Base-by-base conservation (phyloP, 345 rosid species). In the Eucalyptus pumila region DNA sequence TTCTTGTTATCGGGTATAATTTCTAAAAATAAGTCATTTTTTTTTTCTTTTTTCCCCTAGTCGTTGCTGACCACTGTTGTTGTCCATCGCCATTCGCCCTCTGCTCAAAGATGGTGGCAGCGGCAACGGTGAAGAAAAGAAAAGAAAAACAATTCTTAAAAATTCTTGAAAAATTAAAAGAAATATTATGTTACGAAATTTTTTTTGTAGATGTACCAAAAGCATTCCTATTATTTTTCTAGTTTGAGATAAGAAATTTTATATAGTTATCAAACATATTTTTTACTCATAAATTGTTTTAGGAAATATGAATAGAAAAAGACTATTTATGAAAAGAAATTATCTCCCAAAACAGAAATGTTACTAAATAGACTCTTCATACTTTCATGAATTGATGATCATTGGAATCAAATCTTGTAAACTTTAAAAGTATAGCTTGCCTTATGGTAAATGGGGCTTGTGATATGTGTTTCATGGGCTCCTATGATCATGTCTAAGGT, bases 261-360 rank as follows among this genome's bases (percentile, higher is more conserved):
- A 21, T 3, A 52, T 52, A 52, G 0, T 52, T 52, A 52, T 0
- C 0, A 52, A 52, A 52, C 1, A 0, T 1, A 2, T 19, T 8
- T 52, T 52, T 52, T 19, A 52, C 0, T 52, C 1, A 21, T 19
- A 21, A 21, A 52, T 8, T 19, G 0, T 52, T 21, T 0, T 52
- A 8, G 58, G 0, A 1, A 52, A 0, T 52, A 52, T 0, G 8
- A 52, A 52, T 52, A 19, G 0, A 52, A 52, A 56, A 9, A 23
- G 0, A 2, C 1, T 10, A 24, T 56, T 56, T 24, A 1, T 56
- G 0, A 56, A 56, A 10, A 2, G 6, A 0, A 56, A 56, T 56
- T 23, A 24, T 9, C 0, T 4, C 0, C 0, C 0, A 0, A 52
- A 8, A 19, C 0, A 52, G 1, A 52, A 21, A 52, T 19, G 5